Evolutionary conservation across 305 asterid species (phyloP), one percentile per base, ranked within the genome.

Genomic region (Fraxinus velutina): DNA sequence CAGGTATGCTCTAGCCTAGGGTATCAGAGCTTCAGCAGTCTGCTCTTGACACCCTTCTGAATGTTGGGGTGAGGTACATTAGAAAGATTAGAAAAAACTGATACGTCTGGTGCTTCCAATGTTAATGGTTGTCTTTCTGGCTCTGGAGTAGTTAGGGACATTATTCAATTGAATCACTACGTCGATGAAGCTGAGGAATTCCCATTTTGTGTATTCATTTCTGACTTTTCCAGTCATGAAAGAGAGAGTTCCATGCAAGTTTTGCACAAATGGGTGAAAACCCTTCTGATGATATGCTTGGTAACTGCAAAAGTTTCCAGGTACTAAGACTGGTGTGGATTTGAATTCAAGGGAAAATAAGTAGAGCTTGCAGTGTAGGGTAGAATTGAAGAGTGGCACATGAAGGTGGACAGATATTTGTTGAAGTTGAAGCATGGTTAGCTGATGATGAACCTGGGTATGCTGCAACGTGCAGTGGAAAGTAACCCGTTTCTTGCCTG

Each of bases 1-100:
- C 97, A 91, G 88, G 84, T 92, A 86, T 91, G 97, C 55, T 92
- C 90, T 87, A 86, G 91, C 71, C 82, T 89, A 44, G 98, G 97
- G 83, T 94, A 93, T 88, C 98, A 92, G 85, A 82, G 92, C 84
- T 86, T 92, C 95, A 94, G 52, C 92, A 85, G 83, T 86, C 91
- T 78, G 96, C 97, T 22, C 81, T 94, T 87, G 93, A 90, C 83
- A 78, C 78, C 57, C 90, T 93, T 0, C 88, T 93, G 9, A 93
- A 90, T 87, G 90, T 92, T 10, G 96, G 92, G 2, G 89, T 88
- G 50, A 84, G 96, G 80, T 92, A 93, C 80, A 85, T 91, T 76
- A 83, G 76, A 66, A 93, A 91, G 42, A 60, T 92, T n/a, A 97
- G 97, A 77, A 92, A 85, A 82, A 47, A 47, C 79, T 29, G 89